phyloP scores from a whole-genome alignment of 2,329 filamentous ascomycete genomes.

The Neofusicoccum kwambonambiense region DNA sequence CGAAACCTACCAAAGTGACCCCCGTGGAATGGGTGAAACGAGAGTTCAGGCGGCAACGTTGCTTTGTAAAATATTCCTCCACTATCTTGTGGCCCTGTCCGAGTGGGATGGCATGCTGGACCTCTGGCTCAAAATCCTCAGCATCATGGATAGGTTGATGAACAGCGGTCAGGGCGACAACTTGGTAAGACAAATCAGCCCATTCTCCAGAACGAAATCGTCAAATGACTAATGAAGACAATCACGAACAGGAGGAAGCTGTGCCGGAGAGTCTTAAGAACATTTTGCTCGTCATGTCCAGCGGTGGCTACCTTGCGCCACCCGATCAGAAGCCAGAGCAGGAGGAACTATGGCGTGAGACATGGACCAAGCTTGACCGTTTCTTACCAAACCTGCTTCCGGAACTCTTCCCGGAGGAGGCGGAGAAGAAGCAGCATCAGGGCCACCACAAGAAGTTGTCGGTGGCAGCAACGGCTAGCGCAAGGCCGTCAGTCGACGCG shows the following conservation, averaged over 20 bases:
- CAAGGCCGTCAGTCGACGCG: not conserved
- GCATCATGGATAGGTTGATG: constrained; percentile 93
- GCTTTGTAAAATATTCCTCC: constrained; percentile 91
- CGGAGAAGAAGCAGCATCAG: constrained; percentile 19
- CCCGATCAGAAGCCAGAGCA: constrained; percentile 55
- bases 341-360: constrained; percentile 60
- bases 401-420: constrained; percentile 57
- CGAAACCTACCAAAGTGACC: constrained; percentile 89
- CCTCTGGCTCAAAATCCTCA: constrained; percentile 87
- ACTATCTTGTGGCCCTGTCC: constrained; percentile 82
- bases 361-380: constrained; percentile 58
- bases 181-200: constrained; percentile 60
- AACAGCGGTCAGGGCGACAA: constrained; percentile 92
- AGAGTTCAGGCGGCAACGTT: constrained; percentile 87
- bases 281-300: constrained; percentile 91
- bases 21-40: constrained; percentile 92
- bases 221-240: not conserved
- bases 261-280: constrained; percentile 96
- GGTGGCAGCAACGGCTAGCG: not conserved
- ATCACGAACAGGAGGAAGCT: constrained; percentile 71
- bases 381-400: constrained; percentile 60
- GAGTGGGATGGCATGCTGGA: constrained; percentile 88
- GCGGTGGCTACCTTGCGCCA: constrained; percentile 77
- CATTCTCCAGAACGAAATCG: not conserved
- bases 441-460: not conserved